Evolutionary conservation across 176 grass and related monocot species (phyloP).

Genomic region (Eragrostis curvula): DNA sequence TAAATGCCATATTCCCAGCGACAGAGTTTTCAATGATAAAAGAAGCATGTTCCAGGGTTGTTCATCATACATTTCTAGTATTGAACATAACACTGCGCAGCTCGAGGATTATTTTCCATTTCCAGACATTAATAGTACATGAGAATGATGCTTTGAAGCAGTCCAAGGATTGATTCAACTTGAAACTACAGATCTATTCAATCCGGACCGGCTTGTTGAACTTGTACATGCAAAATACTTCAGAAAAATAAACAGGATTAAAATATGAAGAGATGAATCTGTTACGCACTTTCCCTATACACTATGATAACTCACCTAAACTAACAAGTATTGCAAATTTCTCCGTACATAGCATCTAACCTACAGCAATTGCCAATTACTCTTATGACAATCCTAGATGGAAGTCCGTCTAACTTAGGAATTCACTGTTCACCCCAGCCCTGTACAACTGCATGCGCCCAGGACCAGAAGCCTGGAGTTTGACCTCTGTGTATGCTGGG

Average conservation of each 20-base stretch:
- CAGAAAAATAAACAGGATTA: slow-evolving; percentile 34
- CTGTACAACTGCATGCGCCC: slow-evolving; percentile 64
- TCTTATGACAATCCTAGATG: background rate
- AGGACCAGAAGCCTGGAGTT: slow-evolving; percentile 37
- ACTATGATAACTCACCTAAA: slow-evolving; percentile 36
- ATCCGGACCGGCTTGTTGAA: background rate
- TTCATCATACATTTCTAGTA: background rate
- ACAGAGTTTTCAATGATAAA: background rate
- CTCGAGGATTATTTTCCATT: background rate
- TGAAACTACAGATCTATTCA: background rate
- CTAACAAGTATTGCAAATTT: slow-evolving; percentile 27
- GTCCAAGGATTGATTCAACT: background rate
- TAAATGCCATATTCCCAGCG: too few relatives aligned
- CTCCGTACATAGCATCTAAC: slow-evolving; percentile 11
- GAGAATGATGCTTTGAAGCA: background rate
- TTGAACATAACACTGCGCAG: background rate
- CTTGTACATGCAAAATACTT: background rate
- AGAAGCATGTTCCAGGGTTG: too few relatives aligned
- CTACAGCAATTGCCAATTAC: background rate
- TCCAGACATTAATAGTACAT: background rate
- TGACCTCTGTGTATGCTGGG: slow-evolving; percentile 57
- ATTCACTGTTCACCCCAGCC: slow-evolving; percentile 81
- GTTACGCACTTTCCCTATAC: slow-evolving; percentile 43
- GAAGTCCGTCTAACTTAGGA: slow-evolving; percentile 59
- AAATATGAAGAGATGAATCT: slow-evolving; percentile 31